phyloP scores from a whole-genome alignment of 2,329 filamentous ascomycete genomes.

The Cladosporium sp. region DNA sequence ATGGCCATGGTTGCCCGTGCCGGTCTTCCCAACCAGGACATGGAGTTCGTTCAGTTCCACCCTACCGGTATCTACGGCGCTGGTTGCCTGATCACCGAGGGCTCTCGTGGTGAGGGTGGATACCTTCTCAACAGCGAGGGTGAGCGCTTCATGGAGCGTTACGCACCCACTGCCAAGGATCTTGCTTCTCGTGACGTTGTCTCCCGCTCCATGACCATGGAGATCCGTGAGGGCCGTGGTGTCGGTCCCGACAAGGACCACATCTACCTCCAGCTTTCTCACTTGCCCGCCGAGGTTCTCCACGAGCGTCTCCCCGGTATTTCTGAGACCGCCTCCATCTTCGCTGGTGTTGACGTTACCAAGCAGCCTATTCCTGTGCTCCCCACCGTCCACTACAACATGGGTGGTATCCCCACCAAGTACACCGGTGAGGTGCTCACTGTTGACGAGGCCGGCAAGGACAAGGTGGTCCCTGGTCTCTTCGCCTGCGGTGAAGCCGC shows the following conservation, averaged over 20 bases:
- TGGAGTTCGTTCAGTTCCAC: constrained; percentile 99
- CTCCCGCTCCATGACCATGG: constrained; percentile 95
- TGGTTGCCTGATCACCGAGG: constrained; percentile 96
- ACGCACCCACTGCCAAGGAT: constrained; percentile 97
- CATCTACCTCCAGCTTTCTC: constrained; percentile 96
- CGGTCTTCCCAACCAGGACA: constrained; percentile 96
- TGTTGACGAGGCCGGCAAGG: constrained; percentile 79
- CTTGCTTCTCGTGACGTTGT: constrained; percentile 94
- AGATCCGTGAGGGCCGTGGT: constrained; percentile 96
- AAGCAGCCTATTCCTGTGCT: constrained; percentile 97
- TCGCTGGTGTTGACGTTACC: constrained; percentile 92
- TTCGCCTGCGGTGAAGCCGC: constrained; percentile 97
- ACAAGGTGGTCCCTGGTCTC: constrained; percentile 90
- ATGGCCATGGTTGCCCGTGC: constrained; percentile 99
- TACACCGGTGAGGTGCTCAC: constrained; percentile 97
- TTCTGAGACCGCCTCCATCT: constrained; percentile 96
- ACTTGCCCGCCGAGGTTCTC: constrained; percentile 86
- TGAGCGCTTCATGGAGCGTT: constrained; percentile 99
- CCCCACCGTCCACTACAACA: constrained; percentile 98
- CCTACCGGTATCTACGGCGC: constrained; percentile 98
- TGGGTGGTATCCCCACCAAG: constrained; percentile 97
- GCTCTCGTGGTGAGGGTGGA: constrained; percentile 95
- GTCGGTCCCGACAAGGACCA: constrained; percentile 97
- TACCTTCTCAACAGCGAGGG: constrained; percentile 97
- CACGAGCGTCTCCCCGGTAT: constrained; percentile 97